phyloP scores from a whole-genome alignment of 140 eudicot species.

The Cichorium intybus region DNA sequence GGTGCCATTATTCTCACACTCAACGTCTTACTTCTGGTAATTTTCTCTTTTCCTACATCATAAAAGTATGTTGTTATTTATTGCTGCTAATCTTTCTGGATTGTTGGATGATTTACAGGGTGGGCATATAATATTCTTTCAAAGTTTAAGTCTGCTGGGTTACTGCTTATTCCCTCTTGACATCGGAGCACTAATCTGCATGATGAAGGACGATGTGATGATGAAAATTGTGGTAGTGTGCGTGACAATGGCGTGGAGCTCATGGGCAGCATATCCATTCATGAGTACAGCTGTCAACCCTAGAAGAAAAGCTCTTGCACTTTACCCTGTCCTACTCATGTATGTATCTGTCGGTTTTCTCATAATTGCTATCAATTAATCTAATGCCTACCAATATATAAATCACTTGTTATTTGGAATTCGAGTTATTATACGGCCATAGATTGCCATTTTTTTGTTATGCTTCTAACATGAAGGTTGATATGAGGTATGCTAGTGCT shows the following conservation, averaged over 20 bases:
- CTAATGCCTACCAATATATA: not conserved
- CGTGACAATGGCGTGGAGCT: conserved; percentile 84
- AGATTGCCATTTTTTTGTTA: not conserved
- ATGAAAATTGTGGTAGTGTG: conserved; percentile 65
- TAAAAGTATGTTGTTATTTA: not conserved
- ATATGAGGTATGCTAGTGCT: not conserved
- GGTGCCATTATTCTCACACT: conserved; percentile 90
- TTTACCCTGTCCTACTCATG: conserved; percentile 93
- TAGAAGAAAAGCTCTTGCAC: conserved; percentile 88
- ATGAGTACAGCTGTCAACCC: conserved; percentile 92
- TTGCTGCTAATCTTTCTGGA: not conserved
- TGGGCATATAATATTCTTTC: conserved; percentile 94
- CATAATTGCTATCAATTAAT: conserved; percentile 74
- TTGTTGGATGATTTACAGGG: conserved; percentile 44
- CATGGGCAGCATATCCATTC: conserved; percentile 96
- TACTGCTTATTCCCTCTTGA: conserved; percentile 92
- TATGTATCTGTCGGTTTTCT: conserved; percentile 91
- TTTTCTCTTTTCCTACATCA: not conserved
- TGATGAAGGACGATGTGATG: conserved; percentile 62
- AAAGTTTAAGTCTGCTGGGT: conserved; percentile 84
- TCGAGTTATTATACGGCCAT: not conserved
- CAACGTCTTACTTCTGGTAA: conserved; percentile 86
- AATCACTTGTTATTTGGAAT: not conserved
- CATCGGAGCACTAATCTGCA: conserved; percentile 76
- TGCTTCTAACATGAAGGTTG: conserved; percentile 3